Base-by-base conservation (phyloP, 768 basidiomycete species). In the Mrakia hoshinonis region DNA sequence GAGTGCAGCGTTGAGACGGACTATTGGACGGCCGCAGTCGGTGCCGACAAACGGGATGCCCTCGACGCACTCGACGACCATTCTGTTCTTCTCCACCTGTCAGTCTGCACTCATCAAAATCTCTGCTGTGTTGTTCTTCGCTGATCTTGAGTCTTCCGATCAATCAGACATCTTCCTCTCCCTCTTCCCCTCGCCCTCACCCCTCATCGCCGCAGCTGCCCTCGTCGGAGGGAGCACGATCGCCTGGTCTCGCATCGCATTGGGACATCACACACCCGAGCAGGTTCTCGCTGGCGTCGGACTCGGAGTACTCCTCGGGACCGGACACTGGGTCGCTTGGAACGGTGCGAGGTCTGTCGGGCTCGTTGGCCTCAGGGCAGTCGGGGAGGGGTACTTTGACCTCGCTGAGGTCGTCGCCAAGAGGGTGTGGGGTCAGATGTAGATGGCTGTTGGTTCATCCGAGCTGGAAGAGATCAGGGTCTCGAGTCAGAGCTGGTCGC, bases 41-140 rank as follows among this genome's bases (percentile, higher is more conserved):
- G n/a, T 15, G 43, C 78, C 77, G 61, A 81, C 81, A 11, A 81
- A 81, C 77, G 82, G 82, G 7, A 81, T 83, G 81, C 82, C 82
- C 29, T 81, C 81, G 6, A 82, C 82, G 0, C 82, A 83, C 71
- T 79, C 79, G 4, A 80, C 81, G 18, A 77, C 79, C 10, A 79
- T 83, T 52, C 75, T 80, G 24, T 83, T 81, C 75, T 81, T 80
- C 74, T 77, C 77, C 47, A 74, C 76, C 69, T 70, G 43, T 43
- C 43, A 43, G 43, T 43, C 15, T 43, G 7, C 43, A 43, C 6
- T 43, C 43, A 7, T 6, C 7, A 43, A 43, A 43, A 43, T 15
- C 43, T 43, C 15, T 43, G 7, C 43, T 43, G 43, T 7, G 7
- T 7, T 43, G 15, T 15, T 6, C 43, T 43, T 43, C 15, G 43